Base-by-base conservation (phyloP, 2,329 filamentous ascomycete species). In the Cladosporium velox region DNA sequence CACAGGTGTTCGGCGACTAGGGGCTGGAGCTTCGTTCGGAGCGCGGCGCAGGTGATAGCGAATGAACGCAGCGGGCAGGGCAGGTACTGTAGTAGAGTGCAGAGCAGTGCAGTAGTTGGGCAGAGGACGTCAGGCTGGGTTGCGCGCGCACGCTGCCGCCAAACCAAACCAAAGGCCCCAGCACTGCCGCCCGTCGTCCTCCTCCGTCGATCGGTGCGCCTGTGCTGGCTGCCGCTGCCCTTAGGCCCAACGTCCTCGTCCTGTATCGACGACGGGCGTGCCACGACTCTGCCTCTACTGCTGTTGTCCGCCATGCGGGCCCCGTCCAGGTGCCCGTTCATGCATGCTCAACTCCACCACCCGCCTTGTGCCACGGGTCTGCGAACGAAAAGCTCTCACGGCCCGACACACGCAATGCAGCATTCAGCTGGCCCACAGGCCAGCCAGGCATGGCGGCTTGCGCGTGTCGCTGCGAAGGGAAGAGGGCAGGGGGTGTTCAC, bases 341-440 rank as follows among this genome's bases (percentile, higher is more conserved):
- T 47, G 57, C 57, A 59, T 38, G 57, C 57, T 38, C 35, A 28
- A 59, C 57, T 59, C 57, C 57, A 59, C 38, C 34, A 47, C 57
- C 57, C 57, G 35, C 38, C 24, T 26, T 24, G n/a, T 59, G 35
- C 57, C 21, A 44, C 35, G 34, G 57, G 38, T 28, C 21, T 59
- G 57, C 57, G 57, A 59, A 59, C 57, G 57, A 59, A 55, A 10
- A 26, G 38, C 57, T 30, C 24, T 15, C n/a, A n/a, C 35, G 57
- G 57, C 57, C 35, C 57, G 57, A 15, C 35, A 47, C 15, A 30
- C 34, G 38, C 57, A 41, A 44, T 28, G 38, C 57, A 47, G 55
- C 55, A 32, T n/a, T 58, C 55, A 58, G 55, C 55, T 58, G 55
- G 55, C 55, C 55, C 34, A 41, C 34, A 28, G 7, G 55, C 55